Conservation (phyloP, 805 yeast genomes). For the Ascoidea tarda region DNA sequence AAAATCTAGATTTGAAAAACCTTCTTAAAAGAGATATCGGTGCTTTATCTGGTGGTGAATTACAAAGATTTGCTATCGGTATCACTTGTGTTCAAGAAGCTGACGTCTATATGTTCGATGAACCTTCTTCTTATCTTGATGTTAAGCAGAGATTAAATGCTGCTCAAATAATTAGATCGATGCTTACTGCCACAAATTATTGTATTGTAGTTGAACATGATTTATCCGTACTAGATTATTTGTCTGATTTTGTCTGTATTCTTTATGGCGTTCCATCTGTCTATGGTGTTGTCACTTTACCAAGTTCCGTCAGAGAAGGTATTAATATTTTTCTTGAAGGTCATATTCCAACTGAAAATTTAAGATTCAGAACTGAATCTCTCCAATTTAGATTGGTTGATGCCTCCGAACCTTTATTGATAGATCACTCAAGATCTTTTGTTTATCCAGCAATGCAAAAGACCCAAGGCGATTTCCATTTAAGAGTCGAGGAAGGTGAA, state of each 20-base stretch:
- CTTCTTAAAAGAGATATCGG: slow-evolving; percentile 79
- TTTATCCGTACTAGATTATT: slow-evolving; percentile 90
- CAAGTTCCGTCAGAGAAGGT: slow-evolving; percentile 97
- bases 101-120: slow-evolving; percentile 97
- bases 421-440: slow-evolving; percentile 70
- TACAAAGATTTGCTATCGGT: slow-evolving; percentile 96
- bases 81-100: slow-evolving; percentile 94
- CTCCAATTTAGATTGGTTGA: slow-evolving; percentile 88
- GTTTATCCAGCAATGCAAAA: slow-evolving; percentile 71
- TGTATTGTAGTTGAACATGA: slow-evolving; percentile 98
- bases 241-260: slow-evolving; percentile 94
- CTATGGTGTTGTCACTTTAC: slow-evolving; percentile 96
- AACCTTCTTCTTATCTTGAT: slow-evolving; percentile 96
- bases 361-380: slow-evolving; percentile 93
- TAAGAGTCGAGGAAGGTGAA: slow-evolving; percentile 72
- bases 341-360: slow-evolving; percentile 90
- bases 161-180: slow-evolving; percentile 83
- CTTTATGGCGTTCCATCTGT: slow-evolving; percentile 97
- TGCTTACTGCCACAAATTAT: slow-evolving; percentile 62
- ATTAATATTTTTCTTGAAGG: slow-evolving; percentile 97
- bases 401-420: slow-evolving; percentile 61
- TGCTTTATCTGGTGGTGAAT: slow-evolving; percentile 94
- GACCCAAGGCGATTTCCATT: slow-evolving; percentile 93
- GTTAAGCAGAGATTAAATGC: slow-evolving; percentile 98
- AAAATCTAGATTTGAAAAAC: slow-evolving; percentile 57